Evolutionary conservation across 2,329 filamentous ascomycete genomes (phyloP).

Genomic region (Fusarium robinianum): DNA sequence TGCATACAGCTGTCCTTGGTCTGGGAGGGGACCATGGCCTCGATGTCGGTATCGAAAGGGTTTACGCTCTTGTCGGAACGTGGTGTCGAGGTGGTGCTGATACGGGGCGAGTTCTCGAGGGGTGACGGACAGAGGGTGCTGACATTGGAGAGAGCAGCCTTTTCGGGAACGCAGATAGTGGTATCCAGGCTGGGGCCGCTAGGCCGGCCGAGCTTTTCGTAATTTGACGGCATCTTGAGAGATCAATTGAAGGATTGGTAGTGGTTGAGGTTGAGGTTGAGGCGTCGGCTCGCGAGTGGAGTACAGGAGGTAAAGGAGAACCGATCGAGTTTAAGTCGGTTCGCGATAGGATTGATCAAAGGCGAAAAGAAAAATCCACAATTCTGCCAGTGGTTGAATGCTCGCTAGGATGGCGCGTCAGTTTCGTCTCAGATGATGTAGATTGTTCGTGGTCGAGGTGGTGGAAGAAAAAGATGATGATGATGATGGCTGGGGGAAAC

Average conservation of each 20-base stretch:
- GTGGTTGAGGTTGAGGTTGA: conserved; percentile 5
- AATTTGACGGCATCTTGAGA: conserved; percentile 35
- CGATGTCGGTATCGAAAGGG: conserved; percentile 63
- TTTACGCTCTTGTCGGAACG: conserved; percentile 49
- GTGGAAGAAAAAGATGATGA: too few species aligned
- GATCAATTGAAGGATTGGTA: conserved; percentile 11
- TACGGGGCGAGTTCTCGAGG: conserved; percentile 33
- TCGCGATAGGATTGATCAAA: background rate
- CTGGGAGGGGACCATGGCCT: conserved; percentile 52
- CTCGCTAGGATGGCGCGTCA: conserved; percentile 18
- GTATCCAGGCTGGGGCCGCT: conserved; percentile 30
- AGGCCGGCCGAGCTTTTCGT: conserved; percentile 34
- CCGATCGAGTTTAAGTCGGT: background rate
- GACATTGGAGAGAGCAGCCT: conserved; percentile 36
- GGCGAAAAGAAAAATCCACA: too few species aligned
- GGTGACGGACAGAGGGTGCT: conserved; percentile 29
- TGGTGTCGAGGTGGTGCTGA: conserved; percentile 51
- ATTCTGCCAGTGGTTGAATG: too few species aligned
- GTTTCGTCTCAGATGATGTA: conserved; percentile 19
- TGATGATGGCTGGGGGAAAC: conserved; percentile 11
- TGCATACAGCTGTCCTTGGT: conserved; percentile 37
- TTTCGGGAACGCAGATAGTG: conserved; percentile 37
- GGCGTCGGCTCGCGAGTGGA: conserved; percentile 1
- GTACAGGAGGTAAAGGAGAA: background rate
- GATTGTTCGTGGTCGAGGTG: conserved; percentile 2